Evolutionary conservation across 345 rosid species (phyloP).

Genomic region (Trapa incisa): DNA sequence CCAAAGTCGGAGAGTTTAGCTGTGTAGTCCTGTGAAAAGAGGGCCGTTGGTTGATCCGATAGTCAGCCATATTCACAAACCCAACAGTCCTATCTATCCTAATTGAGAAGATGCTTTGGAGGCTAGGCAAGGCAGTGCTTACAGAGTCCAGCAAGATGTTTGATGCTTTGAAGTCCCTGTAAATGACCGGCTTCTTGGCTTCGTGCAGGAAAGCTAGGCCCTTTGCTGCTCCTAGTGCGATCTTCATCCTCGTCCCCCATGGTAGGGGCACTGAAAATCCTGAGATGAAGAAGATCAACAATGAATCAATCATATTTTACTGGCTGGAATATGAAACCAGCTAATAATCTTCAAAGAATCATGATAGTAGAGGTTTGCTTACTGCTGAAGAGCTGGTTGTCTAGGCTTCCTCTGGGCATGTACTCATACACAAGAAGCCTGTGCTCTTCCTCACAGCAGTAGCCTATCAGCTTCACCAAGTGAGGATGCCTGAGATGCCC

Average conservation of each 20-base stretch:
- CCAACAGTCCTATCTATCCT: not conserved
- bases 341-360: not conserved
- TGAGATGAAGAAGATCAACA: constrained; percentile 10
- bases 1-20: constrained; percentile 88
- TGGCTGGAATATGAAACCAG: not conserved
- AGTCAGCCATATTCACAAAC: not conserved
- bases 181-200: constrained; percentile 78
- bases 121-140: constrained; percentile 11
- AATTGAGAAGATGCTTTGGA: not conserved
- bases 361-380: constrained; percentile 6
- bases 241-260: constrained; percentile 84
- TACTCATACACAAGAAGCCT: constrained; percentile 74
- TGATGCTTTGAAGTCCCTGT: constrained; percentile 81
- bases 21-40: constrained; percentile 45
- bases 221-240: constrained; percentile 88
- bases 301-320: not conserved
- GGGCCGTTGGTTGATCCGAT: not conserved
- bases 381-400: constrained; percentile 85
- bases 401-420: constrained; percentile 93
- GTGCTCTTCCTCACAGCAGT: constrained; percentile 83
- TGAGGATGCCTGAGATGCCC: constrained; percentile 72
- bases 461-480: constrained; percentile 78
- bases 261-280: constrained; percentile 72
- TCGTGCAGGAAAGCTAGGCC: constrained; percentile 87
- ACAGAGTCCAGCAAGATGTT: constrained; percentile 83